phyloP scores from a whole-genome alignment of 805 yeast genomes.

The Pichia pseudocactophila region DNA sequence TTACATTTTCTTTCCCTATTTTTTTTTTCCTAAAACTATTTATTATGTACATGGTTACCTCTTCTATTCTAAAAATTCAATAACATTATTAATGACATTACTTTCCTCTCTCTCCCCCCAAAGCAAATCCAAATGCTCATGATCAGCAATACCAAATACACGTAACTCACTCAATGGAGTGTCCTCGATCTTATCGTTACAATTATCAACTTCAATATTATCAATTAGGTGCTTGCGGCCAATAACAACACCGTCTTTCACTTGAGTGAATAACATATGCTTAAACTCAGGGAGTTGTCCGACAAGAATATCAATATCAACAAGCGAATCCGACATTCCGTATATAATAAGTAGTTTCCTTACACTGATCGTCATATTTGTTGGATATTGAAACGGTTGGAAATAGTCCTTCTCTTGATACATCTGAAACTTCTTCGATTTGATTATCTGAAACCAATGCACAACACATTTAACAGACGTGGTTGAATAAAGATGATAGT shows the following conservation, averaged over 20 bases:
- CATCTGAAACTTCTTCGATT: conserved; percentile 75
- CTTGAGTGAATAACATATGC: conserved; percentile 5
- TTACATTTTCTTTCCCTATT: background rate
- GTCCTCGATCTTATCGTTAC: background rate
- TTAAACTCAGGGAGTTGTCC: conserved; percentile 31
- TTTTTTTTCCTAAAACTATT: background rate
- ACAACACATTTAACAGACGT: conserved; percentile 88
- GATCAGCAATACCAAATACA: conserved; percentile 46
- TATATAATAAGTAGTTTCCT: conserved; percentile 67
- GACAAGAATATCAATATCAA: conserved; percentile 72
- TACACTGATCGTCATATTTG: conserved; percentile 44
- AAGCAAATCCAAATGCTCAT: conserved; percentile 85
- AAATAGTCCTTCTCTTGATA: conserved; percentile 64
- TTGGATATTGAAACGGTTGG: conserved; percentile 35
- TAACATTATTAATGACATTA: conserved; percentile 36
- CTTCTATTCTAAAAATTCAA: conserved; percentile 19
- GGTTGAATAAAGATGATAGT: conserved; percentile 82
- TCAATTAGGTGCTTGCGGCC: conserved; percentile 3
- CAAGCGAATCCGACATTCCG: conserved; percentile 77
- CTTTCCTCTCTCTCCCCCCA: conserved; percentile 75
- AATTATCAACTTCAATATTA: background rate
- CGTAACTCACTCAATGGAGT: conserved; percentile 10
- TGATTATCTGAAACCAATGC: conserved; percentile 93
- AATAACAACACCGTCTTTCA: conserved; percentile 8
- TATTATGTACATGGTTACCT: background rate